Percentiles rank a stretch among this genome's conserved stretches.
phyloP scores from a whole-genome alignment of 192 early-diverging fungal species.

The Phycomyces blakesleeanus region DNA sequence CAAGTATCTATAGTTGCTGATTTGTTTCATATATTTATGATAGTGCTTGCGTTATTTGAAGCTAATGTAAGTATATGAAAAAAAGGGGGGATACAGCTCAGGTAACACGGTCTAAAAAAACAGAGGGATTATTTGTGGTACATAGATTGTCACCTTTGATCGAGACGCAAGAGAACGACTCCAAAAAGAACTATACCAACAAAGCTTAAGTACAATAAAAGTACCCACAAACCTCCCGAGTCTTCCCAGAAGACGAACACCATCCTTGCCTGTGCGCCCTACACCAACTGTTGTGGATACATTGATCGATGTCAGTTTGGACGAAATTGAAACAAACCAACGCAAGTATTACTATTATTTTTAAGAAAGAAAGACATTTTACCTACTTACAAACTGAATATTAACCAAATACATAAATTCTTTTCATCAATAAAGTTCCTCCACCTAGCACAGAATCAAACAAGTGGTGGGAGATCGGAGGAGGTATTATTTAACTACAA shows the following conservation, averaged over 20 bases:
- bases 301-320: slow-evolving; percentile 19
- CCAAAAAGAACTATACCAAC: slow-evolving; percentile 46
- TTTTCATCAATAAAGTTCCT: slow-evolving; percentile 32
- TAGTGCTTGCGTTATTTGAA: slow-evolving; percentile 34
- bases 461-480: slow-evolving; percentile 54
- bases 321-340: slow-evolving; percentile 12
- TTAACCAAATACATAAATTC: background rate
- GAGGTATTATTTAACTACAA: slow-evolving; percentile 9
- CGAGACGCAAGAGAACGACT: slow-evolving; percentile 41
- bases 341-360: background rate
- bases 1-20: background rate
- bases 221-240: slow-evolving; percentile 7
- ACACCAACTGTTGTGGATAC: slow-evolving; percentile 15
- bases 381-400: too few relatives aligned
- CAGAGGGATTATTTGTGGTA: too few relatives aligned
- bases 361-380: too few relatives aligned
- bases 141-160: slow-evolving; percentile 43
- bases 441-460: slow-evolving; percentile 47
- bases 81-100: too few relatives aligned
- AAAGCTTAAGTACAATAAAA: slow-evolving; percentile 29
- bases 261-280: background rate
- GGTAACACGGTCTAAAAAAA: slow-evolving; percentile 12
- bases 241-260: slow-evolving; percentile 6
- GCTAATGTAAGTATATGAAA: slow-evolving; percentile 26
- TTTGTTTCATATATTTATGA: background rate